Conservation (phyloP, 2,329 filamentous ascomycete species). For the Pseudogymnoascus sp. region DNA sequence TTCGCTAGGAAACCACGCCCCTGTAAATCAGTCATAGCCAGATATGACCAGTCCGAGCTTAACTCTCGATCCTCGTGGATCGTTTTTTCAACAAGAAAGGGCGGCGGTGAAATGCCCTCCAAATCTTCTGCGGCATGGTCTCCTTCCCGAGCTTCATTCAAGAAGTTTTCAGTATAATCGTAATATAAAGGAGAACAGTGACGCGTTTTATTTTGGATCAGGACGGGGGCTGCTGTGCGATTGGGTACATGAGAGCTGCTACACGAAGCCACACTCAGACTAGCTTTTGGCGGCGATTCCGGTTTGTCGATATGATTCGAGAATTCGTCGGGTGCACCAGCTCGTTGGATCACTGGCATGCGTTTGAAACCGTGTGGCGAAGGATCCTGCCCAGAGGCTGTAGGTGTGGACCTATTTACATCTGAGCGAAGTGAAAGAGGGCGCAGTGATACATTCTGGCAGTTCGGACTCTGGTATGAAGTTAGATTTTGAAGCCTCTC, state of each 20-base stretch:
- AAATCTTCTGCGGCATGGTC: slow-evolving; percentile 9
- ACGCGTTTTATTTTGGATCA: neutral
- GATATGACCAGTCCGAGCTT: slow-evolving; percentile 14
- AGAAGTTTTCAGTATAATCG: slow-evolving; percentile 29
- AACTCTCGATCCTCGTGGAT: slow-evolving; percentile 24
- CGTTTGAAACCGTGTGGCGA: neutral
- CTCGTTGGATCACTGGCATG: neutral
- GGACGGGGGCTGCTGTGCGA: neutral
- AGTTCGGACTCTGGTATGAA: neutral
- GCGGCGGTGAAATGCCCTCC: slow-evolving; percentile 18
- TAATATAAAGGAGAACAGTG: slow-evolving; percentile 26
- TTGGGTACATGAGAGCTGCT: neutral
- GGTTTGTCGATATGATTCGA: neutral
- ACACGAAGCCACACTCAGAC: neutral
- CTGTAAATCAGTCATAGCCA: neutral
- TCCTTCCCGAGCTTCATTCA: slow-evolving; percentile 14
- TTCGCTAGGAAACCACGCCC: slow-evolving; percentile 3
- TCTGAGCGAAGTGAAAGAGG: slow-evolving; percentile 21
- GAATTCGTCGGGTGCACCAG: neutral
- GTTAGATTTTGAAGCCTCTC: neutral
- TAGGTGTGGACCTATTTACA: slow-evolving; percentile 23
- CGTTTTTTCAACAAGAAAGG: slow-evolving; percentile 23
- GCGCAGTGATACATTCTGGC: slow-evolving; percentile 9
- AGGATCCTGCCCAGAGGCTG: neutral
- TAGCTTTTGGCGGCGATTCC: neutral